phyloP scores from a whole-genome alignment of 495 filamentous ascomycete species.

The Rostrohypoxylon terebratum region DNA sequence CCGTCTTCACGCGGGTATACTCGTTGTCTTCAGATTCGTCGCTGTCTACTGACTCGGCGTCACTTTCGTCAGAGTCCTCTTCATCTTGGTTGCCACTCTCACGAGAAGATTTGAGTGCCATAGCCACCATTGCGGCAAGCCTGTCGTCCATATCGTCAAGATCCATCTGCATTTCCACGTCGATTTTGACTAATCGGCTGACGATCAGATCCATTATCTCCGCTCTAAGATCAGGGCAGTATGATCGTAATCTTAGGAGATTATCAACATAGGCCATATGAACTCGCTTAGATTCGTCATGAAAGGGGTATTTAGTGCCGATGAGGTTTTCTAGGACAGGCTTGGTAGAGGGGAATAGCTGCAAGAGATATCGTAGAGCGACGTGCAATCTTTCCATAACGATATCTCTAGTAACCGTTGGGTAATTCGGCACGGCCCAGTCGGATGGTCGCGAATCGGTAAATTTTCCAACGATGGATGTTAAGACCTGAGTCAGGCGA shows the following conservation, averaged over 20 bases:
- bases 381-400: conserved; percentile 78
- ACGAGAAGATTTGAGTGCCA: conserved; percentile 54
- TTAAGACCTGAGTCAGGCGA: conserved; percentile 66
- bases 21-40: conserved; percentile 62
- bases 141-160: conserved; percentile 80
- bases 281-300: conserved; percentile 74
- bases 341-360: conserved; percentile 78
- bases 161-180: conserved; percentile 93
- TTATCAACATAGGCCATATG: conserved; percentile 85
- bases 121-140: conserved; percentile 60
- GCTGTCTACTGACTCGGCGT: conserved; percentile 64
- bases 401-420: conserved; percentile 66
- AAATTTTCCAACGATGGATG: conserved; percentile 84
- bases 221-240: conserved; percentile 81
- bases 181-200: conserved; percentile 87
- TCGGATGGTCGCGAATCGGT: conserved; percentile 61
- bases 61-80: conserved; percentile 71
- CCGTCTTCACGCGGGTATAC: conserved; percentile 63
- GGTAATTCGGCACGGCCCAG: conserved; percentile 70
- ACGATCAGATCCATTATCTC: conserved; percentile 87
- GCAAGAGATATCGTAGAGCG: conserved; percentile 78
- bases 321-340: conserved; percentile 74
- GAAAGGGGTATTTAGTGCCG: conserved; percentile 75
- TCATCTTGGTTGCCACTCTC: conserved; percentile 56
- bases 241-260: conserved; percentile 76